Evolutionary conservation across 345 rosid genomes (phyloP).

Genomic region (Linum trigynum): DNA sequence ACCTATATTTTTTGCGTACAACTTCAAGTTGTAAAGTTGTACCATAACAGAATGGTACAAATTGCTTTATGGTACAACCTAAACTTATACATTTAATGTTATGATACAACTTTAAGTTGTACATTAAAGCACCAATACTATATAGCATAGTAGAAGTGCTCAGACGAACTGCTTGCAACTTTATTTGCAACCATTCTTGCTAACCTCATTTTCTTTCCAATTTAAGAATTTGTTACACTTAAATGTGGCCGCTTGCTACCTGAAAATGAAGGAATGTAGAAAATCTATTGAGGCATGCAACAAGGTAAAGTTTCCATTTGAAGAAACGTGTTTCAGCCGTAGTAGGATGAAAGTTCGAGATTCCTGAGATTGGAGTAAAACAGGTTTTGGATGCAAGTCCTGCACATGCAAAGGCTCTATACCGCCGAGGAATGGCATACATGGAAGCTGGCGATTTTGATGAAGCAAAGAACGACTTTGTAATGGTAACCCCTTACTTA

Average conservation of each 20-base stretch:
- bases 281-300: conserved; percentile 80
- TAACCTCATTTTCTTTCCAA: conserved; percentile 9
- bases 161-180: neutral
- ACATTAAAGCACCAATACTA: too few species aligned
- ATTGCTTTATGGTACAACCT: too few species aligned
- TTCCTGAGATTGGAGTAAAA: conserved; percentile 8
- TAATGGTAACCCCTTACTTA: conserved; percentile 33
- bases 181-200: neutral
- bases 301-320: conserved; percentile 39
- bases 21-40: too few species aligned
- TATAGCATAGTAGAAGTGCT: too few species aligned
- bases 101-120: too few species aligned
- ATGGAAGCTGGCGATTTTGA: conserved; percentile 76
- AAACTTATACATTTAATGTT: too few species aligned
- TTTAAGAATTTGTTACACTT: conserved; percentile 61
- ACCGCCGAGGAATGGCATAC: conserved; percentile 95
- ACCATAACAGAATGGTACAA: too few species aligned
- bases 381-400: conserved; percentile 92
- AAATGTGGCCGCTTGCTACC: conserved; percentile 84
- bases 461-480: conserved; percentile 68
- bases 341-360: neutral
- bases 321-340: neutral
- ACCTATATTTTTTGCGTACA: too few species aligned
- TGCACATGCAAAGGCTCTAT: conserved; percentile 66
- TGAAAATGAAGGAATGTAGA: conserved; percentile 80